These are phyloP conservation scores for Phytophthora quininea DNA, from an alignment of 352 stramenopile species.

Conservation along the genomic window DNA sequence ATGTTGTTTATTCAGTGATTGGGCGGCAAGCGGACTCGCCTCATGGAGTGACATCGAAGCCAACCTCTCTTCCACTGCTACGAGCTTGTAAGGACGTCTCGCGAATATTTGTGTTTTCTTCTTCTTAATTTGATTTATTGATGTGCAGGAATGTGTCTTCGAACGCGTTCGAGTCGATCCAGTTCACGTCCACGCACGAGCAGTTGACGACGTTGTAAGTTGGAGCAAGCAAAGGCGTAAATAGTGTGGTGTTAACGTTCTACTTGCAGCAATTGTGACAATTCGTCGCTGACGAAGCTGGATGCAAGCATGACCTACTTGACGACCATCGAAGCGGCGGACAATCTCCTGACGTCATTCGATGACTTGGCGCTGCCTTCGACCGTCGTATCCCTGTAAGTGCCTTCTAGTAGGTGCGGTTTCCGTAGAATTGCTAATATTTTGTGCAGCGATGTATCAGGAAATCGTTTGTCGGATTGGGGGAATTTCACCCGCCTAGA, in stretches of 20 bases:
- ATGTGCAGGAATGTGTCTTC: slow-evolving; percentile 31
- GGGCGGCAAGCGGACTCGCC: slow-evolving; percentile 7
- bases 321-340: slow-evolving; percentile 20
- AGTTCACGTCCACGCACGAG: slow-evolving; percentile 27
- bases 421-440: neutral
- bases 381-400: slow-evolving; percentile 36
- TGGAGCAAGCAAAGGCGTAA: neutral
- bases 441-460: slow-evolving; percentile 30
- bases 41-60: slow-evolving; percentile 30
- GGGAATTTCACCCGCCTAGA: slow-evolving; percentile 27
- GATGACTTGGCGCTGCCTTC: slow-evolving; percentile 25
- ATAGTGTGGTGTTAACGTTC: neutral
- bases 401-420: neutral
- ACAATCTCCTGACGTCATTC: slow-evolving; percentile 37
- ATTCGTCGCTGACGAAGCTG: slow-evolving; percentile 33
- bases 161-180: slow-evolving; percentile 17
- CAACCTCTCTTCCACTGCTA: slow-evolving; percentile 18
- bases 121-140: neutral
- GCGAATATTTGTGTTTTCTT: neutral
- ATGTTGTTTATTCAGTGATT: slow-evolving; percentile 19
- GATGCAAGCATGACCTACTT: slow-evolving; percentile 35
- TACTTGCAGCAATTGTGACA: slow-evolving; percentile 28
- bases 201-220: slow-evolving; percentile 33
- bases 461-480: slow-evolving; percentile 41
- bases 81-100: slow-evolving; percentile 19